Percentiles rank a stretch among this genome's conserved stretches.
Conservation (phyloP, 306 rosid genomes). For the Glycine latifolia region DNA sequence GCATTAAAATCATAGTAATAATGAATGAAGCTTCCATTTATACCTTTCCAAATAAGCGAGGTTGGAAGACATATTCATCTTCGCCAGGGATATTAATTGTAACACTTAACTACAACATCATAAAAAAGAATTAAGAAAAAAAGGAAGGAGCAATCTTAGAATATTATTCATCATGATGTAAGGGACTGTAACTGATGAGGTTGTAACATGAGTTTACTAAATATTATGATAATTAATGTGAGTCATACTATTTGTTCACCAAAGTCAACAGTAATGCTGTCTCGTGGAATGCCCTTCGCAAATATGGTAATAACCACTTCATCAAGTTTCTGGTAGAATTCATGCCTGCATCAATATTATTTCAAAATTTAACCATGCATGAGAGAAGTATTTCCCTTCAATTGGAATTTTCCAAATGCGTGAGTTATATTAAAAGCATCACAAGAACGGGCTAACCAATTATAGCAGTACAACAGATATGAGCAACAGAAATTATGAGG, state of each 20-base stretch:
- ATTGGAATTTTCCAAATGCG: slow-evolving; percentile 5
- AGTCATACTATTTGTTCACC: slow-evolving; percentile 84
- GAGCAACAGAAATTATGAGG: background rate
- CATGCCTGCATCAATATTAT: slow-evolving; percentile 65
- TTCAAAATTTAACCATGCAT: slow-evolving; percentile 21
- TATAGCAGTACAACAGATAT: background rate
- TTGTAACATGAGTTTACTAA: background rate
- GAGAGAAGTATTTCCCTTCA: background rate
- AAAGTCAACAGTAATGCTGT: slow-evolving; percentile 61
- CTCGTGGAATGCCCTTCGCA: slow-evolving; percentile 68
- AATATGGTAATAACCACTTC: slow-evolving; percentile 77
- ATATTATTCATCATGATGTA: background rate
- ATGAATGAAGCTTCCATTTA: background rate
- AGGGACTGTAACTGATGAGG: background rate
- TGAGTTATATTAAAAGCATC: background rate
- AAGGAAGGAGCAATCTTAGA: background rate
- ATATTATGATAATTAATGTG: slow-evolving; percentile 11
- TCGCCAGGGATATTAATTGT: slow-evolving; percentile 61
- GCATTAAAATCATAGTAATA: slow-evolving; percentile 5
- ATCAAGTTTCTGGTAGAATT: slow-evolving; percentile 74
- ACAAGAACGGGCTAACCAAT: slow-evolving; percentile 3
- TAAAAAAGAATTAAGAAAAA: background rate
- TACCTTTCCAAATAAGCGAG: slow-evolving; percentile 86
- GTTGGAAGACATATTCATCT: slow-evolving; percentile 62
- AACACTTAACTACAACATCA: slow-evolving; percentile 66